Evolutionary conservation across 1,139 yeast genomes (phyloP), one percentile per base, ranked within the genome.

Genomic region (Yamadazyma spencermartinsiae): DNA sequence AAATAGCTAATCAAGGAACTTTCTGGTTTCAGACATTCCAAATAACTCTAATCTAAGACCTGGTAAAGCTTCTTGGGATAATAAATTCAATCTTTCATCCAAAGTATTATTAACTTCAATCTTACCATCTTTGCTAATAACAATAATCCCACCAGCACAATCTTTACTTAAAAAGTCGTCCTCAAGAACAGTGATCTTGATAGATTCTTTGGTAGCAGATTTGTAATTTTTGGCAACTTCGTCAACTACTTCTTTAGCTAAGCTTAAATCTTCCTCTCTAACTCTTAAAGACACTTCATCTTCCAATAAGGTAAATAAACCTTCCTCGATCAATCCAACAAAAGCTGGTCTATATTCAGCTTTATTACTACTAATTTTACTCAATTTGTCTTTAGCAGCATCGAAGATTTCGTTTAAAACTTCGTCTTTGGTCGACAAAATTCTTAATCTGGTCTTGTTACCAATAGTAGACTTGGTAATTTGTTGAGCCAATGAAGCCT

Each of bases 401-500:
- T 80, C 83, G 52, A 90, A 86, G 48, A 92, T 80, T 20, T 76
- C 81, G 49, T 79, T 80, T 55, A 94, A 72, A 14, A 87, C 82
- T 54, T 82, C 82, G 60, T 92, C 96, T 56, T 90, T 87, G 41
- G 95, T 87, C 16, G 86, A 77, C 54, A 94, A 79, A 29, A 90
- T 82, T 71, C 89, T 85, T 62, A 94, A 82, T 68, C 98, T 82
- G 49, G 95, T 86, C 70, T 92, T 89, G 74, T 94, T 94, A 49
- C 92, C 90, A 59, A 90, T 85, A 42, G 96, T 90, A 24, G 98
- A 90, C 70, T 88, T 89, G 56, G 92, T 82, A 60, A 92, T 92
- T 71, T 92, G 98, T 66, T 92, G 97, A 34, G 92, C 86, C 64
- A 94, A 80, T 31, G 89, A 73, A 4, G 96, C 90, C 66, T 90